Evolutionary conservation across 768 basidiomycete genomes (phyloP), one percentile per base, ranked within the genome.

Genomic region (Rhodotorula sphaerocarpa): DNA sequence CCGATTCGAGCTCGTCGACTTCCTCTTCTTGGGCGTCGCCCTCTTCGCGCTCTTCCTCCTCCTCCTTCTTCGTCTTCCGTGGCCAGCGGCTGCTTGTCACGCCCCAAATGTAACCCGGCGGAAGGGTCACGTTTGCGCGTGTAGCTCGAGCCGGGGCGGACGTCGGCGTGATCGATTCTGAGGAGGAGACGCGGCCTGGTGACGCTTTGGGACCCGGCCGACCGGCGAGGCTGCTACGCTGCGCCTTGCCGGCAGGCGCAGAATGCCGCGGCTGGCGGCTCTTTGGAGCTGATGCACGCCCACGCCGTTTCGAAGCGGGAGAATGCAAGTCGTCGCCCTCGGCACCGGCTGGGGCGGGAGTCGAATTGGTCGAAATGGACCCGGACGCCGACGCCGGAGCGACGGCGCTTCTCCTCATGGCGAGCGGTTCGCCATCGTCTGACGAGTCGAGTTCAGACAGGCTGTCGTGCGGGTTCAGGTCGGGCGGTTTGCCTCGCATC

Each of bases 101-200:
- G 39, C 57, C 62, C 44, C 50, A 45, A 15, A 57, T 58, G 46
- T 63, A 58, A 6, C 62, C 57, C 20, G 62, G 56, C 20, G 62
- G 56, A 11, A 63, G 50, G 7, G 61, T 63, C 27, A 63, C 61
- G 14, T 57, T 63, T 7, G 61, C 61, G 10, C 61, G 12, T 18
- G 61, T 63, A 30, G 61, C 61, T 3, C 61, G 50, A n/a, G n/a
- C n/a, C n/a, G n/a, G n/a, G n/a, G n/a, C n/a, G n/a, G n/a, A n/a
- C n/a, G n/a, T n/a, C n/a, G n/a, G n/a, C n/a, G n/a, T n/a, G n/a
- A n/a, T n/a, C n/a, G n/a, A n/a, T n/a, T n/a, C n/a, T n/a, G n/a
- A n/a, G n/a, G n/a, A n/a, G n/a, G n/a, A n/a, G n/a, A n/a, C n/a
- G n/a, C n/a, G n/a, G n/a, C n/a, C n/a, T n/a, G n/a, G n/a, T n/a